These are phyloP conservation scores for Penicillium sp. DNA, from an alignment of 2,329 filamentous ascomycete genomes.

Conservation along the genomic window DNA sequence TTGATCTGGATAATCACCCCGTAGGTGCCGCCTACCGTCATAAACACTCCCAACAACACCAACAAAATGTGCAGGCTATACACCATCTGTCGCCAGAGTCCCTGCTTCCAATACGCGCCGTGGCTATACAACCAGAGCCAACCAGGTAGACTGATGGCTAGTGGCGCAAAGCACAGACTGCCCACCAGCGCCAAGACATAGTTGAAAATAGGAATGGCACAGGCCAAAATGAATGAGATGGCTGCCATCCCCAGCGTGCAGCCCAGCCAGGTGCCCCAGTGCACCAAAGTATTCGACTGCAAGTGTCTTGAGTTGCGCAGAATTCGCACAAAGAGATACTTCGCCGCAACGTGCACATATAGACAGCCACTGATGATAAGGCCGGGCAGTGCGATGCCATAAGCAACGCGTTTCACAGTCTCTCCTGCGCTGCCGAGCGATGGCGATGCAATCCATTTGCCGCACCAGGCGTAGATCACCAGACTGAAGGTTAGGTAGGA, in stretches of 20 bases:
- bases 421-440: conserved; percentile 65
- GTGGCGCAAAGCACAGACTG: conserved; percentile 56
- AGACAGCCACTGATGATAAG: conserved; percentile 56
- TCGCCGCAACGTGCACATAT: conserved; percentile 54
- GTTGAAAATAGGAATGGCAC: conserved; percentile 61
- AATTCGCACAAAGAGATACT: conserved; percentile 62
- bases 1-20: conserved; percentile 25
- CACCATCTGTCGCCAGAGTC: conserved; percentile 35
- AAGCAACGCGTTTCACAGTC: conserved; percentile 64
- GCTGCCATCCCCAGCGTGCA: conserved; percentile 49
- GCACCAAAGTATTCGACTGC: conserved; percentile 55
- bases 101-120: conserved; percentile 44
- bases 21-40: conserved; percentile 52
- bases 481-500: conserved; percentile 64
- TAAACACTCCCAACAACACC: conserved; percentile 52
- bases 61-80: conserved; percentile 50
- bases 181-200: conserved; percentile 56
- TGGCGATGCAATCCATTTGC: conserved; percentile 65
- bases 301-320: conserved; percentile 57
- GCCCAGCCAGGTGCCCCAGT: conserved; percentile 58
- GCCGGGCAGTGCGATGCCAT: conserved; percentile 62
- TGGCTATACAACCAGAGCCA: conserved; percentile 59
- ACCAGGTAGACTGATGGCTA: conserved; percentile 54
- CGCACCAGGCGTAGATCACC: conserved; percentile 66
- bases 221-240: conserved; percentile 56